Evolutionary conservation across 2,329 filamentous ascomycete species (phyloP).

Genomic region (Leptographium radiaticola): DNA sequence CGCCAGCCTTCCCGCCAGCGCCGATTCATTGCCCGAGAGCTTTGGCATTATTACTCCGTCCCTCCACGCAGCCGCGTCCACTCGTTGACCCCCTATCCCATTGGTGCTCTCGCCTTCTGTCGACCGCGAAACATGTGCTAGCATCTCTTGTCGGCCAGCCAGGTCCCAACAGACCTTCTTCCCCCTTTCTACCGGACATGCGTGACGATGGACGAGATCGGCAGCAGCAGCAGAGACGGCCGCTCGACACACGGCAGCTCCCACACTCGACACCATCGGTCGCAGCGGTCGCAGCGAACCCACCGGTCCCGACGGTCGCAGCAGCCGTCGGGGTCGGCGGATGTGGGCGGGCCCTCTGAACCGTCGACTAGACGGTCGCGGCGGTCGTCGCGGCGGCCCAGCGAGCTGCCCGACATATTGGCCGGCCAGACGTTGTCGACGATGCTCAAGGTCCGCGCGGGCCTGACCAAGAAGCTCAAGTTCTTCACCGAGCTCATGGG

Average conservation of each 20-base stretch:
- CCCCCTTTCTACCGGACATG: neutral
- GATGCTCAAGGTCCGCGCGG: constrained; percentile 16
- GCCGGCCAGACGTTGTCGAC: constrained; percentile 5
- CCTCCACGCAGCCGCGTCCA: neutral
- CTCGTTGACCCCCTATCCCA: neutral
- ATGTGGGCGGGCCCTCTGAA: too few species aligned
- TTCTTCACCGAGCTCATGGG: constrained; percentile 48
- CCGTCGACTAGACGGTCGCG: too few species aligned
- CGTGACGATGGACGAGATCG: neutral
- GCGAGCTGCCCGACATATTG: neutral
- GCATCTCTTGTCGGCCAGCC: neutral
- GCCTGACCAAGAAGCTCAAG: constrained; percentile 41
- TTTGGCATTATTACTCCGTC: neutral
- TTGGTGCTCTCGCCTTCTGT: neutral
- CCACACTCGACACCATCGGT: neutral
- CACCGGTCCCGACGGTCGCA: neutral
- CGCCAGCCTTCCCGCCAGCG: too few species aligned
- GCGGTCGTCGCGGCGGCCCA: neutral
- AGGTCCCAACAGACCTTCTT: neutral
- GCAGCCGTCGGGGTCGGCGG: neutral
- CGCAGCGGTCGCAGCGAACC: neutral
- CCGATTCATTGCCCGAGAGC: too few species aligned
- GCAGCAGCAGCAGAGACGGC: constrained; percentile 1
- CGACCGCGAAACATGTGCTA: neutral
- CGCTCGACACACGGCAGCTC: neutral